phyloP scores from a whole-genome alignment of 2,329 filamentous ascomycete species.

The Fusarium mexicanum region DNA sequence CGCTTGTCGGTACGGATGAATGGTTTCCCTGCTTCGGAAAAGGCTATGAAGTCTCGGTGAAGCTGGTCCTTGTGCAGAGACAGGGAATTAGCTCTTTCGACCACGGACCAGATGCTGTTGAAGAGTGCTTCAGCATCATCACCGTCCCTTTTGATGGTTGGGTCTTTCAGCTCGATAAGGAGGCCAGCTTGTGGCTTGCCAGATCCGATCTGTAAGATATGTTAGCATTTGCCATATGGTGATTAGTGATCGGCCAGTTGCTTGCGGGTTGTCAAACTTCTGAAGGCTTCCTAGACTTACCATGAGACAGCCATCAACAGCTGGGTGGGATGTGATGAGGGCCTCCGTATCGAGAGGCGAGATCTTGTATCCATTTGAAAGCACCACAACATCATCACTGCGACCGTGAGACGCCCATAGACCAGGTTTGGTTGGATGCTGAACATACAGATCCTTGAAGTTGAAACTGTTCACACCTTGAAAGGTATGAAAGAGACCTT shows the following conservation, averaged over 20 bases:
- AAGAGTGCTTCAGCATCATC: conserved; percentile 39
- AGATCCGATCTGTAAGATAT: neutral
- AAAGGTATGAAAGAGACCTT: conserved; percentile 48
- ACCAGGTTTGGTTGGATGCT: conserved; percentile 40
- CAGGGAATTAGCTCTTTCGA: conserved; percentile 55
- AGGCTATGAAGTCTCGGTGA: conserved; percentile 52
- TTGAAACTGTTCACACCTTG: conserved; percentile 41
- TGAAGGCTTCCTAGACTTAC: neutral
- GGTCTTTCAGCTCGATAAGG: conserved; percentile 43
- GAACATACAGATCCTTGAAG: conserved; percentile 45
- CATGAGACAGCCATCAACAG: conserved; percentile 41
- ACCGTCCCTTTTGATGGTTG: conserved; percentile 25
- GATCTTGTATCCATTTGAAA: conserved; percentile 48
- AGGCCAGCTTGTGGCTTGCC: conserved; percentile 43
- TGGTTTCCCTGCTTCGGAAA: conserved; percentile 53
- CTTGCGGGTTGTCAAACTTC: neutral
- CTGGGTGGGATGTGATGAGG: conserved; percentile 39
- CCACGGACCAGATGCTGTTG: conserved; percentile 55
- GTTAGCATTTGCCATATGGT: neutral
- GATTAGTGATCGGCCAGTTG: no score
- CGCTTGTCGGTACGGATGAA: conserved; percentile 58
- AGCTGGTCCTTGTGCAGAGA: conserved; percentile 55
- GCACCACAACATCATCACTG: conserved; percentile 44
- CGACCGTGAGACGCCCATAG: conserved; percentile 46
- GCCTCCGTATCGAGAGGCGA: conserved; percentile 45